Percentiles rank a stretch among this genome's conserved stretches.
These are phyloP conservation scores for Stylonectria norvegica DNA, from an alignment of 2,329 filamentous ascomycete species.

Conservation along the genomic window DNA sequence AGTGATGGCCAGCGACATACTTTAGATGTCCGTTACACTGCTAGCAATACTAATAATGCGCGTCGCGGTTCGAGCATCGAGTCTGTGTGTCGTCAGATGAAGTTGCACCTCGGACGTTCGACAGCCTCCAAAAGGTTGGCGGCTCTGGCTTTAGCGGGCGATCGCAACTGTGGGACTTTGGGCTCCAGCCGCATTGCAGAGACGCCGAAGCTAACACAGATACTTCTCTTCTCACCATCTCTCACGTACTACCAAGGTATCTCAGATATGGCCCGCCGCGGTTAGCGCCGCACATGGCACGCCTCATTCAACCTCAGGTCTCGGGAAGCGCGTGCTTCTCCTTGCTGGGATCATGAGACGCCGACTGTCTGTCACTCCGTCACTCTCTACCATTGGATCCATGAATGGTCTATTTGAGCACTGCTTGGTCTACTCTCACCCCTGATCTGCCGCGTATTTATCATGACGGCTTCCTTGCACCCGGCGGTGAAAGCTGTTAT, in stretches of 20 bases:
- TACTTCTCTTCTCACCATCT: slow-evolving; percentile 13
- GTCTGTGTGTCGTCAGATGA: too few relatives aligned
- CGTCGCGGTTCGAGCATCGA: too few relatives aligned
- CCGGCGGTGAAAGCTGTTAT: slow-evolving; percentile 32
- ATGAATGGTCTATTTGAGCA: too few relatives aligned
- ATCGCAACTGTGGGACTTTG: slow-evolving; percentile 19
- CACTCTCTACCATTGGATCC: too few relatives aligned
- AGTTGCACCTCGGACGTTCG: too few relatives aligned
- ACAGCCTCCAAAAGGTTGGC: too few relatives aligned
- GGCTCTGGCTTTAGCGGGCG: slow-evolving; percentile 1
- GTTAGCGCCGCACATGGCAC: slow-evolving; percentile 23
- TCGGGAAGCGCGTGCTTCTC: slow-evolving; percentile 1
- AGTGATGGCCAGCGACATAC: too few relatives aligned
- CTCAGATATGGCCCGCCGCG: slow-evolving; percentile 13
- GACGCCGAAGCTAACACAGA: slow-evolving; percentile 16
- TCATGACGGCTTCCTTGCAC: slow-evolving; percentile 22
- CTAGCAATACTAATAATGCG: too few relatives aligned
- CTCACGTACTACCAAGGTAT: slow-evolving; percentile 15
- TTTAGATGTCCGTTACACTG: too few relatives aligned
- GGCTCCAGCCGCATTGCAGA: slow-evolving; percentile 10
- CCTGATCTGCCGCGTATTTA: neutral
- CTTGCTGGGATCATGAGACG: neutral
- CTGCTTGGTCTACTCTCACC: neutral
- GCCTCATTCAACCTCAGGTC: slow-evolving; percentile 25
- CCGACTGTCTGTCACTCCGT: too few relatives aligned